Conservation (phyloP, 2,329 filamentous ascomycete genomes). For the Fusarium bactridioides region DNA sequence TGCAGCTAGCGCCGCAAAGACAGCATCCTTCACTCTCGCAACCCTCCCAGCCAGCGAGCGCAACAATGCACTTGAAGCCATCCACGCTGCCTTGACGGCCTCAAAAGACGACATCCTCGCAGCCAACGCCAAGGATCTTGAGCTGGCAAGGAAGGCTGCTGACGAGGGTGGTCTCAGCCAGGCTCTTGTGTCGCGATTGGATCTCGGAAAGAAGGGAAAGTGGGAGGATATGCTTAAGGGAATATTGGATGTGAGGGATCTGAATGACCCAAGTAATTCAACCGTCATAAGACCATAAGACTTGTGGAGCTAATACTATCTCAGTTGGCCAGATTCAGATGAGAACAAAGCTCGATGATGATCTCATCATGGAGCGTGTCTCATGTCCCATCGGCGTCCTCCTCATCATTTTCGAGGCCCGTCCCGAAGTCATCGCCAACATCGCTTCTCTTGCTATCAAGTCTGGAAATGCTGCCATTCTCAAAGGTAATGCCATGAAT, state of each 20-base stretch:
- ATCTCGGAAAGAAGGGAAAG: conserved; percentile 86
- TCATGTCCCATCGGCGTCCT: conserved; percentile 97
- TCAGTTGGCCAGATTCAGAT: conserved; percentile 84
- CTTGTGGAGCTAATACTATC: background rate
- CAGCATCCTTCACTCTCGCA: conserved; percentile 83
- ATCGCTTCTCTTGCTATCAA: conserved; percentile 96
- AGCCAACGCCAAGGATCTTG: conserved; percentile 86
- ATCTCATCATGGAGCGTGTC: conserved; percentile 83
- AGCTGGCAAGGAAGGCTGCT: conserved; percentile 75
- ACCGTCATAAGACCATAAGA: background rate
- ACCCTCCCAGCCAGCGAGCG: conserved; percentile 78
- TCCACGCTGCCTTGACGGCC: conserved; percentile 77
- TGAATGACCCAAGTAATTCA: conserved; percentile 80
- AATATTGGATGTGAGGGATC: conserved; percentile 83
- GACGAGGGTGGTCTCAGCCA: conserved; percentile 78
- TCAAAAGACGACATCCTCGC: conserved; percentile 80
- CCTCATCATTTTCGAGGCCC: conserved; percentile 96
- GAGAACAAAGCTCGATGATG: conserved; percentile 85
- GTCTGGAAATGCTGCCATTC: conserved; percentile 94
- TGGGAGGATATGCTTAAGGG: conserved; percentile 98
- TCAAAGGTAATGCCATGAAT: conserved; percentile 75
- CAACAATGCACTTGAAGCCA: conserved; percentile 84
- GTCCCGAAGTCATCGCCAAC: conserved; percentile 97
- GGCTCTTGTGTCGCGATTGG: conserved; percentile 86
- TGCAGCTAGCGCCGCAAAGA: conserved; percentile 79